Base-by-base conservation (phyloP, 352 stramenopile species). In the Globisporangium splendens region DNA sequence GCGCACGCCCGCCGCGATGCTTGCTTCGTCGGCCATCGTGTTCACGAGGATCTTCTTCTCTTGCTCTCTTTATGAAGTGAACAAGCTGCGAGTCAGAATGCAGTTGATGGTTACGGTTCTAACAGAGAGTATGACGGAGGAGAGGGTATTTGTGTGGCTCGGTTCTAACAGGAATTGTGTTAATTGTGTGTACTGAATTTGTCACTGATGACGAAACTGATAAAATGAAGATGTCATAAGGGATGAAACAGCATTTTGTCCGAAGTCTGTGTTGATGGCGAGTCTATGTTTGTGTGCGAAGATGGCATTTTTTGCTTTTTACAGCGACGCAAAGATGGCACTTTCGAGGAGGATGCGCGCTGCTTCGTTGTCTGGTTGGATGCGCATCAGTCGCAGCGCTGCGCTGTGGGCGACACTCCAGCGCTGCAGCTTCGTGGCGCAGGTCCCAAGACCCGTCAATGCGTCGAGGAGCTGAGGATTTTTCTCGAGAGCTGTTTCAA, bases 401-500 rank as follows among this genome's bases (percentile, higher is more conserved):
- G 83, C 70, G 6, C 57, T 60, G 39, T 95, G 81, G 0, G 71
- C 83, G 35, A 89, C 35, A 8, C 69, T 72, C 83, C 83, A 93
- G 54, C 70, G 73, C 38, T 75, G 69, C 10, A 92, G 73, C 43
- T 80, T 79, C 21, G 77, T 85, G 4, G 83, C 86, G 33, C 86
- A 92, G 3, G 80, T 89, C 12, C 79, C 86, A 10, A 95, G 68
- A 21, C 86, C 86, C 5, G 79, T 65, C n/a, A 93, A 63, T 17
- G 83, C 86, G 15, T 91, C 77, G 15, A 92, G 8, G 31, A 93
- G 68, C 7, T 80, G 65, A n/a, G 83, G 79, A 38, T 95, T 95
- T 21, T 79, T 65, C 28, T 84, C 68, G 20, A 91, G 35, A 0
- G 85, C 83, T 11, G 66, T 73, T 50, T 90, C 68, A 57, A 88